Evolutionary conservation across 441 rosid genomes (phyloP).

Genomic region (Manihot esculenta): DNA sequence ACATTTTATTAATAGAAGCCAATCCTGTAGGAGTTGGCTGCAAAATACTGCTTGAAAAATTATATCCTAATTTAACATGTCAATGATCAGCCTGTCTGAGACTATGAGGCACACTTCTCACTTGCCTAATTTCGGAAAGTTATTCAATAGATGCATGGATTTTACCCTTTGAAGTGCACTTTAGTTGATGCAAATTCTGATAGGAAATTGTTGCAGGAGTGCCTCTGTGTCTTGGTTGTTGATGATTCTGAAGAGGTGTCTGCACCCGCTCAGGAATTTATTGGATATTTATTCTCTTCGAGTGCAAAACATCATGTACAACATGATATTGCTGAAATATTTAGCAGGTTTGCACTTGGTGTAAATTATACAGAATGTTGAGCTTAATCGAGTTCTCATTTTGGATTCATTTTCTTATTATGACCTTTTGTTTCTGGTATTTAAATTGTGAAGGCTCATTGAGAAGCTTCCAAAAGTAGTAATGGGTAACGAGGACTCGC

Average conservation of each 20-base stretch:
- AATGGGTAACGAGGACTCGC: constrained; percentile 68
- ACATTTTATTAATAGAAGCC: background rate
- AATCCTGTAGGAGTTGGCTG: background rate
- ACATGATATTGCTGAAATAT: constrained; percentile 56
- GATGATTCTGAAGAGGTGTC: constrained; percentile 79
- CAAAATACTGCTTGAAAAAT: background rate
- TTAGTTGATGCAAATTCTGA: constrained; percentile 10
- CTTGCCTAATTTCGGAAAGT: background rate
- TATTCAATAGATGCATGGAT: background rate
- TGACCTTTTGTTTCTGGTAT: constrained; percentile 13
- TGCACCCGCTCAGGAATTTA: constrained; percentile 60
- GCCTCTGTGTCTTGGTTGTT: constrained; percentile 69
- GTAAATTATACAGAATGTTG: constrained; percentile 25
- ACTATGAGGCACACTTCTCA: background rate
- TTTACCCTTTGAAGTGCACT: background rate
- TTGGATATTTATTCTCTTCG: constrained; percentile 48
- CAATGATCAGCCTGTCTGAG: constrained; percentile 1
- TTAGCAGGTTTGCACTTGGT: constrained; percentile 59
- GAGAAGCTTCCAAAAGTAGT: constrained; percentile 91
- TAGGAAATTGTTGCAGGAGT: constrained; percentile 62
- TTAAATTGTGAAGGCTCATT: constrained; percentile 49
- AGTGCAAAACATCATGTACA: constrained; percentile 41
- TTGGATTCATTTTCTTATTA: constrained; percentile 14
- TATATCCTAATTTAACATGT: background rate
- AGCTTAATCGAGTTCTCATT: constrained; percentile 11